phyloP scores from a whole-genome alignment of 179 eudicot species.

The Beta macrorhiza region DNA sequence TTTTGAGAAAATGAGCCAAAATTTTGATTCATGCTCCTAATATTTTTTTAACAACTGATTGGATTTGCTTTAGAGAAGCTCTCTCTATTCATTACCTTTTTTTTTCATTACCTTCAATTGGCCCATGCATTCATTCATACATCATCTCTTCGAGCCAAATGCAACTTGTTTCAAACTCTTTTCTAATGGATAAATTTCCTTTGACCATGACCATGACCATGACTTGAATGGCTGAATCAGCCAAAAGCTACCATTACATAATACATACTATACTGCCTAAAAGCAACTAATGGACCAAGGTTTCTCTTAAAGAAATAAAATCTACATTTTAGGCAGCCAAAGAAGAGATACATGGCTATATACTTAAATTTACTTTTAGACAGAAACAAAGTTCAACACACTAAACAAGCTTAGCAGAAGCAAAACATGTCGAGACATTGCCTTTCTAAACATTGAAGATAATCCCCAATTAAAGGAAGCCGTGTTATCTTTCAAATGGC shows the following conservation, averaged over 20 bases:
- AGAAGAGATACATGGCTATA: not conserved
- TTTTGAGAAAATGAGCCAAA: not conserved
- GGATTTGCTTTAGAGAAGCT: no score
- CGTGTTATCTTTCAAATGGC: slow-evolving; percentile 1
- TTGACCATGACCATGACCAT: slow-evolving; percentile 9
- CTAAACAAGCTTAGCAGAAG: not conserved
- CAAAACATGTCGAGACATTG: slow-evolving; percentile 19
- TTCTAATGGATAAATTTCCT: not conserved
- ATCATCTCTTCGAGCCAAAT: slow-evolving; percentile 21
- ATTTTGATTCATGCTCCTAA: no score
- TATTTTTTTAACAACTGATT: no score
- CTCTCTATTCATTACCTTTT: not conserved
- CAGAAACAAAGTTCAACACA: slow-evolving; percentile 10
- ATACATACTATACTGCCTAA: not conserved
- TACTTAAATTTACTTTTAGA: not conserved
- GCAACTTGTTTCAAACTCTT: not conserved
- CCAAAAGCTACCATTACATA: slow-evolving; percentile 1
- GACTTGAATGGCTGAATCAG: slow-evolving; percentile 20
- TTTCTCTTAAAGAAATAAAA: not conserved
- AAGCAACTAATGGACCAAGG: slow-evolving; percentile 7
- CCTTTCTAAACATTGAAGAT: slow-evolving; percentile 2
- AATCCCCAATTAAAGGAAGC: slow-evolving; percentile 15
- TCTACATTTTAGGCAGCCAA: no score
- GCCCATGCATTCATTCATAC: not conserved
- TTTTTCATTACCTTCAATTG: no score